A percentile compares a stretch with the other conserved stretches of the same genome.
These are phyloP conservation scores for Sarocladium oryzae DNA, from an alignment of 2,329 filamentous ascomycete species.

Conservation along the genomic window DNA sequence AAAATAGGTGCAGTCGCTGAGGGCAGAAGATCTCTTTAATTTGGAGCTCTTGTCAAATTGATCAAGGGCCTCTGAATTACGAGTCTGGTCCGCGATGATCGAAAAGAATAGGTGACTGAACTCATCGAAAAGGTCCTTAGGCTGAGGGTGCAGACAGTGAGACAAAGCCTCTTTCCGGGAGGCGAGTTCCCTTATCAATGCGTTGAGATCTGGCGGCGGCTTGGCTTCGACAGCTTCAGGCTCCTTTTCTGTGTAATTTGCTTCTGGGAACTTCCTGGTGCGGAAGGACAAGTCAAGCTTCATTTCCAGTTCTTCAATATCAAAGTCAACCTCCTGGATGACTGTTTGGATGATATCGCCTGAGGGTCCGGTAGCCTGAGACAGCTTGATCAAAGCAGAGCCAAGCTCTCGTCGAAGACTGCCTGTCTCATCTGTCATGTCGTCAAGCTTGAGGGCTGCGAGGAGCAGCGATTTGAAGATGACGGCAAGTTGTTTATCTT, in stretches of 20 bases:
- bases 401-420: slow-evolving; percentile 58
- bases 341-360: slow-evolving; percentile 61
- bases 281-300: slow-evolving; percentile 66
- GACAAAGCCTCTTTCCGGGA: slow-evolving; percentile 30
- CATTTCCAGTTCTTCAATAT: slow-evolving; percentile 69
- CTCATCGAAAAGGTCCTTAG: slow-evolving; percentile 49
- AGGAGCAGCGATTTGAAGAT: slow-evolving; percentile 60
- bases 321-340: slow-evolving; percentile 60
- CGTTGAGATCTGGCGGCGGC: background rate
- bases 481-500: slow-evolving; percentile 55
- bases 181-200: slow-evolving; percentile 29
- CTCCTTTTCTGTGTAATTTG: slow-evolving; percentile 32
- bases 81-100: slow-evolving; percentile 38
- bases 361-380: slow-evolving; percentile 49
- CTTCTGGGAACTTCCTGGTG: slow-evolving; percentile 46
- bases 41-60: slow-evolving; percentile 49
- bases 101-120: slow-evolving; percentile 53
- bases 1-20: slow-evolving; percentile 60
- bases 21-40: slow-evolving; percentile 46
- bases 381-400: slow-evolving; percentile 59
- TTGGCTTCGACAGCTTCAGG: slow-evolving; percentile 24
- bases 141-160: slow-evolving; percentile 46
- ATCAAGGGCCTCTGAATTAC: slow-evolving; percentile 32
- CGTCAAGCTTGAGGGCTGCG: slow-evolving; percentile 51
- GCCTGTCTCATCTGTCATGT: slow-evolving; percentile 46